Base-by-base conservation (phyloP, 305 asterid genomes). In the Rubia peregrina region DNA sequence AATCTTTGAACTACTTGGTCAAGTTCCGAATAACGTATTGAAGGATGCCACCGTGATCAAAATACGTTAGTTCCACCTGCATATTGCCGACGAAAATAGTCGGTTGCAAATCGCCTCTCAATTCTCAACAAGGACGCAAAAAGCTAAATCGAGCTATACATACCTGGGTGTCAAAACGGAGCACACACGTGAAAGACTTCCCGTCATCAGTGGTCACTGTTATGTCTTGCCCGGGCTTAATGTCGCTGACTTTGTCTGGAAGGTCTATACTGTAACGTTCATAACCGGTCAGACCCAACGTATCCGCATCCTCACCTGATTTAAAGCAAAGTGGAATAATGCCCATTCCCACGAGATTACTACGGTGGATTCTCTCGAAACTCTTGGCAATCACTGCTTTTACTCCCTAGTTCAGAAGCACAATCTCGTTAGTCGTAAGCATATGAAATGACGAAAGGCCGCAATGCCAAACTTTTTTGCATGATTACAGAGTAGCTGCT, bases 381-480 rank as follows among this genome's bases (percentile, higher is more conserved):
- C 96, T 91, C 74, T 91, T 91, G 65, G 98, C 86, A 66, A 91
- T 91, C 76, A 91, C 98, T n/a, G 96, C 98, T 85, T 85, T 91
- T 38, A 91, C 96, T 67, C 98, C 98, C 98, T 91, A 77, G 56
- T 75, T 16, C 65, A 66, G 73, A 74, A 72, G 21, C 62, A 30
- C 4, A 17, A 30, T 8, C 57, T 51, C 9, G 10, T 21, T 38
- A 57, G 40, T 1, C 0, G 49, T 11, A 5, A n/a, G 67, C 0
- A 48, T 48, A 3, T 2, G 30, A 68, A 48, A 9, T 14, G 44
- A 7, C 12, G 61, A 49, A 9, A 49, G 55, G 38, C 9, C 0
- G 40, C 3, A 9, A 21, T 6, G 48, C 57, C 24, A 21, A 33
- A 71, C 53, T 24, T 44, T 43, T 26, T 1, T 24, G 26, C 55